Evolutionary conservation across 768 basidiomycete genomes (phyloP).

Genomic region (Leccinum subgranulosum): DNA sequence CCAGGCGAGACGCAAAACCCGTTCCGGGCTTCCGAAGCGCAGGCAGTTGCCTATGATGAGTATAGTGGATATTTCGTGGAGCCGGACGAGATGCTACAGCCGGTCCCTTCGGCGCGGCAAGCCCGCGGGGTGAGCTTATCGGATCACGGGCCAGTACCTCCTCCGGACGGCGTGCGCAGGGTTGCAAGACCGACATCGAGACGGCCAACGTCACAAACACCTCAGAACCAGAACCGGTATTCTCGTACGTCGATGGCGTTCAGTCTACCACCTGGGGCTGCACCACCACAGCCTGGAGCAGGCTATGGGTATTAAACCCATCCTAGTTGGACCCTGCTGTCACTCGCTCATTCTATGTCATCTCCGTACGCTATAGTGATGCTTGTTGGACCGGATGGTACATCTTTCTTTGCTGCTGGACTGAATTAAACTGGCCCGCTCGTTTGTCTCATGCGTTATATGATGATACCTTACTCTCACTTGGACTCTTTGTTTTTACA

Average conservation of each 20-base stretch:
- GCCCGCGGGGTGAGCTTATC: constrained; percentile 72
- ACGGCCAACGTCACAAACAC: constrained; percentile 58
- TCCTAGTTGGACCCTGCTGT: constrained; percentile 1
- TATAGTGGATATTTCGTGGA: constrained; percentile 33
- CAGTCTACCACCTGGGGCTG: constrained; percentile 72
- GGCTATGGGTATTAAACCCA: constrained; percentile 16
- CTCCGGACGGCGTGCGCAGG: constrained; percentile 73
- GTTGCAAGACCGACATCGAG: constrained; percentile 60
- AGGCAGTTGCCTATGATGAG: constrained; percentile 39
- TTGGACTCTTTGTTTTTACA: constrained; percentile 4
- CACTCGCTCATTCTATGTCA: background rate
- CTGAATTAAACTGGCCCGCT: background rate
- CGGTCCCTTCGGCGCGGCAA: constrained; percentile 13
- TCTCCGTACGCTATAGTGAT: constrained; percentile 2
- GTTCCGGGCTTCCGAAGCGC: constrained; percentile 50
- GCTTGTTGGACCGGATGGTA: constrained; percentile 11
- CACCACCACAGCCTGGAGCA: constrained; percentile 48
- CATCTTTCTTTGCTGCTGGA: constrained; percentile 1
- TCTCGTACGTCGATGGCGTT: constrained; percentile 55
- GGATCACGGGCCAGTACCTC: constrained; percentile 82
- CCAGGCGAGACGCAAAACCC: constrained; percentile 52
- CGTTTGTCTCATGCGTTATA: constrained; percentile 1
- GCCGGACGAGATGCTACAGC: constrained; percentile 34
- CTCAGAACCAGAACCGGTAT: constrained; percentile 55
- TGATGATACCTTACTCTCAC: constrained; percentile 11